A percentile compares a stretch with the other conserved stretches of the same genome.
These are phyloP conservation scores for Lepidopterella palustris DNA, from an alignment of 495 filamentous ascomycete genomes.

Conservation along the genomic window DNA sequence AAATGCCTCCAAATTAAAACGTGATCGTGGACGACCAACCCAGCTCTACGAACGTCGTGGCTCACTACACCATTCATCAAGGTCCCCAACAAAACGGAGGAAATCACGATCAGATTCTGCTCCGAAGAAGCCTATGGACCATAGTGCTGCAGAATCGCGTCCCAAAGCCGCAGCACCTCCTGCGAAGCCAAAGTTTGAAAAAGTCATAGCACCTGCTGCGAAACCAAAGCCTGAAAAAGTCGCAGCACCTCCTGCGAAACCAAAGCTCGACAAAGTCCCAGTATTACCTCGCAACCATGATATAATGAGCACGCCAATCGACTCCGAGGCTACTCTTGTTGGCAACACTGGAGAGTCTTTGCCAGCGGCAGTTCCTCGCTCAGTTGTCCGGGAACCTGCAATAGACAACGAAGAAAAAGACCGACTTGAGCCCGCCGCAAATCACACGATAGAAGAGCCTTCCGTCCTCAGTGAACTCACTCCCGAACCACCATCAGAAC, in stretches of 20 bases:
- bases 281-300: neutral
- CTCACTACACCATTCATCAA: conserved; percentile 9
- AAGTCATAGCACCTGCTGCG: neutral
- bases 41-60: conserved; percentile 1
- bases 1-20: conserved; percentile 1
- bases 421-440: neutral
- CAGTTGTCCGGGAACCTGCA: neutral
- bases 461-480: neutral
- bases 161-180: neutral
- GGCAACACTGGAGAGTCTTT: neutral
- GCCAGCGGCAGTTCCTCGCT: neutral
- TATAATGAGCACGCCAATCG: neutral
- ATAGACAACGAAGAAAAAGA: neutral
- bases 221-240: neutral
- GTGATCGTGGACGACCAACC: conserved; percentile 5
- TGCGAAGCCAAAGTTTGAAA: neutral
- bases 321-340: neutral
- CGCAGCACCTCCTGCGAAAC: neutral
- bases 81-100: conserved; percentile 10
- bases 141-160: neutral
- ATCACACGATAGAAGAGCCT: neutral
- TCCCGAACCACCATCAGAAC: conserved; percentile 4
- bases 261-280: neutral
- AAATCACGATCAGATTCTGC: conserved; percentile 16
- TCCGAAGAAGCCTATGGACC: conserved; percentile 4